These are phyloP conservation scores for Dioscorea cayenensis DNA, from an alignment of 116 monocot species.

Conservation along the genomic window DNA sequence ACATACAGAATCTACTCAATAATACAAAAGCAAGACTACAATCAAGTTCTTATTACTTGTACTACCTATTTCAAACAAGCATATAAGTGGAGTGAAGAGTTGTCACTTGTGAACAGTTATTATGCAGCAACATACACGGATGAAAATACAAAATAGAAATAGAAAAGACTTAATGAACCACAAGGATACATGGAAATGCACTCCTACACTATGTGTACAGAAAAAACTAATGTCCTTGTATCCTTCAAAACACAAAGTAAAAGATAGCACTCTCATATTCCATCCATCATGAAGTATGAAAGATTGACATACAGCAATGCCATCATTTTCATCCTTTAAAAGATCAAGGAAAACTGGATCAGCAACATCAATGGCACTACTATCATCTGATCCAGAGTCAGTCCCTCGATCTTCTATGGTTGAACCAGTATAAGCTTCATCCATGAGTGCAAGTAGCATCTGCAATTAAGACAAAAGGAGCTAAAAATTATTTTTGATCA, in stretches of 20 bases:
- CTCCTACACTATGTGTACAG: background rate
- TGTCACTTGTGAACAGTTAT: no score
- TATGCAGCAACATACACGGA: no score
- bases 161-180: no score
- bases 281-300: background rate
- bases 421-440: conserved; percentile 97
- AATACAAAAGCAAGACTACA: no score
- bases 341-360: conserved; percentile 93
- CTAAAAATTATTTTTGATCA: background rate
- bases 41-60: no score
- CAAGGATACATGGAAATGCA: no score
- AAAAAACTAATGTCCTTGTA: background rate
- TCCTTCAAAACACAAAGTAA: background rate
- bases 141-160: no score
- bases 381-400: conserved; percentile 79
- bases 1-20: background rate
- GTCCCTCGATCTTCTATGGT: conserved; percentile 69
- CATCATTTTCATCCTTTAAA: conserved; percentile 99
- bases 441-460: conserved; percentile 99
- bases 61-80: no score
- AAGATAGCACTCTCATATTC: background rate
- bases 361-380: conserved; percentile 56
- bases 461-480: conserved; percentile 7
- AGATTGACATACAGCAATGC: conserved; percentile 63
- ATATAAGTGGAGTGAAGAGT: no score